A percentile compares a stretch with the other conserved stretches of the same genome.
phyloP scores from a whole-genome alignment of 2,329 filamentous ascomycete genomes.

The Aureobasidium sp. region DNA sequence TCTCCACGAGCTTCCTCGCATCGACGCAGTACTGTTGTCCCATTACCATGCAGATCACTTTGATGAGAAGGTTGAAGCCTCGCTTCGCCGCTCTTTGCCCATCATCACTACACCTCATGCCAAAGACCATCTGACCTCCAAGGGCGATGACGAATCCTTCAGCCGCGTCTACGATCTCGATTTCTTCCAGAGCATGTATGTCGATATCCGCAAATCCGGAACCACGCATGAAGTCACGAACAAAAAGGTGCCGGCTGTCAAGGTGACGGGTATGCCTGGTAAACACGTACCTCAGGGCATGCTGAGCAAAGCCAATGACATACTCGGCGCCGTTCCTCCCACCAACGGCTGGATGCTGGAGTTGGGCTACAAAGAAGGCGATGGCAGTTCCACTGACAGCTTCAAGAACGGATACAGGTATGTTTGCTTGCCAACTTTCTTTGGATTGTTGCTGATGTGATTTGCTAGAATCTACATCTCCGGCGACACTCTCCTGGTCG shows the following conservation, averaged over 20 bases:
- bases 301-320: slow-evolving; percentile 38
- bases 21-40: slow-evolving; percentile 53
- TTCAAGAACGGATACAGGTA: slow-evolving; percentile 43
- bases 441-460: neutral
- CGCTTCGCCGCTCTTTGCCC: slow-evolving; percentile 45
- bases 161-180: slow-evolving; percentile 48
- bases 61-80: slow-evolving; percentile 44
- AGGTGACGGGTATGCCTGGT: slow-evolving; percentile 55
- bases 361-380: slow-evolving; percentile 40
- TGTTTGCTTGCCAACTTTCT: neutral
- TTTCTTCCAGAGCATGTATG: slow-evolving; percentile 45
- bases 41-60: slow-evolving; percentile 59
- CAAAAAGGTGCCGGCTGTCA: slow-evolving; percentile 36
- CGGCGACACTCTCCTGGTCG: slow-evolving; percentile 55
- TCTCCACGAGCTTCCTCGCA: slow-evolving; percentile 49
- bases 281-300: slow-evolving; percentile 50
- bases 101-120: slow-evolving; percentile 59
- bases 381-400: slow-evolving; percentile 14
- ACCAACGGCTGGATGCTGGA: slow-evolving; percentile 62
- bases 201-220: slow-evolving; percentile 31
- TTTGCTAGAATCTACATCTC: slow-evolving; percentile 52
- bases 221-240: slow-evolving; percentile 9
- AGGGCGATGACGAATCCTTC: slow-evolving; percentile 43
- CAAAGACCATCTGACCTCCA: slow-evolving; percentile 40
- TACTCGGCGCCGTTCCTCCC: slow-evolving; percentile 49